These are phyloP conservation scores for Botrytis pseudocinerea DNA, from an alignment of 2,329 filamentous ascomycete species.

Conservation along the genomic window DNA sequence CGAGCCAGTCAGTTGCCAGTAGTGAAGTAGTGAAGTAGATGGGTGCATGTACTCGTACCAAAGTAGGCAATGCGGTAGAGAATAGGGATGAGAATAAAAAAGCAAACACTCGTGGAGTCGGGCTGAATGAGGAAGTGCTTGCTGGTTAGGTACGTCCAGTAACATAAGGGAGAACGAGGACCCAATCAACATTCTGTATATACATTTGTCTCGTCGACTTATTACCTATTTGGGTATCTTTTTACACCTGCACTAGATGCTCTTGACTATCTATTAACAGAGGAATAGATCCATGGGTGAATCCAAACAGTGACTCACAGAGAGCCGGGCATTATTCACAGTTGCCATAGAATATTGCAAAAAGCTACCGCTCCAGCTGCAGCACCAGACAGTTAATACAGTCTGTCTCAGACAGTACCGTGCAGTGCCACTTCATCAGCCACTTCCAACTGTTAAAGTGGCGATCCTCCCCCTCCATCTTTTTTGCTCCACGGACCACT, in stretches of 20 bases:
- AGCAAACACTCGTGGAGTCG: not conserved
- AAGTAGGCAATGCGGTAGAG: not conserved
- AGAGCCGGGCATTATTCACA: too few species aligned
- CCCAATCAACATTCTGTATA: too few species aligned
- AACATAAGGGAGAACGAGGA: too few species aligned
- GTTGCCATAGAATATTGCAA: too few species aligned
- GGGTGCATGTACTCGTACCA: not conserved
- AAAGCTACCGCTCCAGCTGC: too few species aligned
- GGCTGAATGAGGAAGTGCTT: not conserved
- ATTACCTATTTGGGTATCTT: not conserved
- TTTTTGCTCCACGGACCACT: not conserved
- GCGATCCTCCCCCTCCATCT: not conserved
- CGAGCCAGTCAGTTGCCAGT: not conserved
- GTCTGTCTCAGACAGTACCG: not conserved
- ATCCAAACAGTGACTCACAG: not conserved
- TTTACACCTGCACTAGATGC: not conserved
- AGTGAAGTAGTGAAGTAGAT: not conserved
- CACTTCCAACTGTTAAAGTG: constrained; percentile 9
- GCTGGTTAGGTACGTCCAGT: too few species aligned
- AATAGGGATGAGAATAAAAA: not conserved
- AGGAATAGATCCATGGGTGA: too few species aligned
- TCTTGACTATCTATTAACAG: too few species aligned
- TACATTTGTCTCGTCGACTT: not conserved
- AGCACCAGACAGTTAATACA: too few species aligned
- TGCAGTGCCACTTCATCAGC: constrained; percentile 1